A percentile compares a stretch with the other conserved stretches of the same genome.
Conservation (phyloP, 306 rosid species). For the Vigna trinervia region DNA sequence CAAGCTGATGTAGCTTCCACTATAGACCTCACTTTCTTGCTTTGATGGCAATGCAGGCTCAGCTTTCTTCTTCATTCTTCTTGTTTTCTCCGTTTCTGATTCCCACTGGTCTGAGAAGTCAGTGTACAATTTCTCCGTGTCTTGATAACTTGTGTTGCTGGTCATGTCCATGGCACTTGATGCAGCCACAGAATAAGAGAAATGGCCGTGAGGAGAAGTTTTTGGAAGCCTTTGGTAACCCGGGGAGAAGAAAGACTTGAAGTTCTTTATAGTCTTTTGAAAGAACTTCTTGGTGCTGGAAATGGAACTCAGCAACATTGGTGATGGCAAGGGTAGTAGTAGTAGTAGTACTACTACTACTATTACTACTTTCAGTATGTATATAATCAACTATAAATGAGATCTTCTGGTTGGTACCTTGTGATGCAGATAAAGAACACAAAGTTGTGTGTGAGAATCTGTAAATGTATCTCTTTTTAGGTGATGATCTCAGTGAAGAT, state of each 20-base stretch:
- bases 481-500: conserved; percentile 48
- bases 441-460: conserved; percentile 31
- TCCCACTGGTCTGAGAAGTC: conserved; percentile 57
- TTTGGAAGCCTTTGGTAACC: conserved; percentile 77
- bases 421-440: conserved; percentile 35
- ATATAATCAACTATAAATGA: conserved; percentile 7
- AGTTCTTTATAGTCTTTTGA: conserved; percentile 64
- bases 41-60: conserved; percentile 27
- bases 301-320: conserved; percentile 76
- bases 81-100: conserved; percentile 40
- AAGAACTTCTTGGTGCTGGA: conserved; percentile 80
- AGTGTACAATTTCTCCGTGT: conserved; percentile 55
- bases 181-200: conserved; percentile 41
- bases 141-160: conserved; percentile 46
- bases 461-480: conserved; percentile 39
- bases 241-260: conserved; percentile 72
- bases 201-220: conserved; percentile 51
- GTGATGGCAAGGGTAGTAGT: conserved; percentile 6
- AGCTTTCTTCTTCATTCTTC: conserved; percentile 44
- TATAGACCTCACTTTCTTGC: conserved; percentile 48
- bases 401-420: conserved; percentile 39
- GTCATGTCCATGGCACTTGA: conserved; percentile 34
- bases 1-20: conserved; percentile 38
- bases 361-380: neutral
- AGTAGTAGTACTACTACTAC: too few relatives aligned